A percentile compares a stretch with the other conserved stretches of the same genome.
Evolutionary conservation across 2,329 filamentous ascomycete species (phyloP).

Genomic region (Elsinoe arachidis): DNA sequence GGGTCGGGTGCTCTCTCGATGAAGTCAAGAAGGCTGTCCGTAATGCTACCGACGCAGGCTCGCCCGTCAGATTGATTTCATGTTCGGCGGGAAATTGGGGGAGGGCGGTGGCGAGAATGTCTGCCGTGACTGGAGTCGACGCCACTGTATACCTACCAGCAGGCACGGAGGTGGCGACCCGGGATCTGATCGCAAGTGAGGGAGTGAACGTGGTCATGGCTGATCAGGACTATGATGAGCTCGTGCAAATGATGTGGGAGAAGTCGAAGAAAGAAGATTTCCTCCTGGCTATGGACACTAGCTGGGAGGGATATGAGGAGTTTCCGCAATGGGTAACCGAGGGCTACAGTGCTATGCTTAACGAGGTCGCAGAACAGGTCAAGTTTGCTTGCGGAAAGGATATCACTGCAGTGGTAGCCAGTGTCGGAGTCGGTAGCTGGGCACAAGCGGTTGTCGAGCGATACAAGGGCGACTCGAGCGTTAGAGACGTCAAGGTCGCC

Average conservation of each 20-base stretch:
- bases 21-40: constrained; percentile 29
- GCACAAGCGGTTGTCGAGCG: constrained; percentile 60
- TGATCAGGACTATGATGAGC: constrained; percentile 55
- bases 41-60: constrained; percentile 15
- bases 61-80: constrained; percentile 45
- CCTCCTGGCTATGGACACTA: constrained; percentile 60
- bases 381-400: constrained; percentile 22
- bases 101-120: constrained; percentile 62
- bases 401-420: constrained; percentile 47
- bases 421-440: constrained; percentile 65
- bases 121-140: constrained; percentile 46
- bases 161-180: constrained; percentile 47
- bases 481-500: constrained; percentile 37
- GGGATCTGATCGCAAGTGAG: constrained; percentile 50
- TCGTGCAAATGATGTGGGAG: constrained; percentile 44
- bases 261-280: constrained; percentile 34
- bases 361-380: constrained; percentile 57
- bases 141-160: constrained; percentile 55
- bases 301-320: constrained; percentile 56
- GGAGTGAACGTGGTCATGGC: constrained; percentile 50
- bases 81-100: constrained; percentile 74
- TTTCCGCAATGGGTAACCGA: constrained; percentile 67
- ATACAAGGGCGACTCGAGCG: constrained; percentile 43
- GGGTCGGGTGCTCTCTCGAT: constrained; percentile 36
- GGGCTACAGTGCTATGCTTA: constrained; percentile 65